Percentiles rank a stretch among this genome's conserved stretches.
These are phyloP conservation scores for Nymphaea thermarum DNA, from an alignment of 164 flowering plant species.

Conservation along the genomic window DNA sequence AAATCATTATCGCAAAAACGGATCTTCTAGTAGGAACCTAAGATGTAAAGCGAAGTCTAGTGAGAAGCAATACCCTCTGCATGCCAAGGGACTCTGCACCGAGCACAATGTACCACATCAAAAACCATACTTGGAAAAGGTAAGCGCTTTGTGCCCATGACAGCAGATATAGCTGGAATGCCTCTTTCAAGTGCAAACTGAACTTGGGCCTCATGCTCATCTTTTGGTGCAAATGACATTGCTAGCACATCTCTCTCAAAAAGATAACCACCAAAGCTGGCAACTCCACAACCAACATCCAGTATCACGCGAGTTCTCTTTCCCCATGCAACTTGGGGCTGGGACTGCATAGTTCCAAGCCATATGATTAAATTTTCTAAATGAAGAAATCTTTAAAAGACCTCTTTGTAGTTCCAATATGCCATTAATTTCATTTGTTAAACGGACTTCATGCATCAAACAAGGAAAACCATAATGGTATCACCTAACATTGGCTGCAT, in stretches of 20 bases:
- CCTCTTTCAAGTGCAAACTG: slow-evolving; percentile 94
- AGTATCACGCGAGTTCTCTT: slow-evolving; percentile 58
- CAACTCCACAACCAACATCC: slow-evolving; percentile 97
- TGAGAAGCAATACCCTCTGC: slow-evolving; percentile 36
- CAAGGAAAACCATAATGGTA: too few species aligned
- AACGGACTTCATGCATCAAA: too few species aligned
- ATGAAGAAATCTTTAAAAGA: too few species aligned
- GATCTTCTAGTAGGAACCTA: background rate
- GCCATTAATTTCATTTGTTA: too few species aligned
- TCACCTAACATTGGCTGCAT: too few species aligned
- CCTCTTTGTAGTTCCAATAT: too few species aligned
- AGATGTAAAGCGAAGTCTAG: background rate
- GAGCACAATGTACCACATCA: slow-evolving; percentile 85
- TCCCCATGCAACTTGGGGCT: slow-evolving; percentile 68
- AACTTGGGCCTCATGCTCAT: slow-evolving; percentile 94
- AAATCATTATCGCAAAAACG: background rate
- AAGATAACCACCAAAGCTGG: slow-evolving; percentile 87
- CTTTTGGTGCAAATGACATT: slow-evolving; percentile 96
- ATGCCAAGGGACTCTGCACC: slow-evolving; percentile 95
- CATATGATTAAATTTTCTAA: background rate
- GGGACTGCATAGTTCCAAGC: slow-evolving; percentile 30
- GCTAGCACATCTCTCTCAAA: slow-evolving; percentile 79
- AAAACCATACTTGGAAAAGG: slow-evolving; percentile 85
- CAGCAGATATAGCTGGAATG: slow-evolving; percentile 92
- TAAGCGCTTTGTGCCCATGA: slow-evolving; percentile 87